Evolutionary conservation across 306 rosid genomes (phyloP), one percentile per base, ranked within the genome.

Genomic region (Biancaea sappan): DNA sequence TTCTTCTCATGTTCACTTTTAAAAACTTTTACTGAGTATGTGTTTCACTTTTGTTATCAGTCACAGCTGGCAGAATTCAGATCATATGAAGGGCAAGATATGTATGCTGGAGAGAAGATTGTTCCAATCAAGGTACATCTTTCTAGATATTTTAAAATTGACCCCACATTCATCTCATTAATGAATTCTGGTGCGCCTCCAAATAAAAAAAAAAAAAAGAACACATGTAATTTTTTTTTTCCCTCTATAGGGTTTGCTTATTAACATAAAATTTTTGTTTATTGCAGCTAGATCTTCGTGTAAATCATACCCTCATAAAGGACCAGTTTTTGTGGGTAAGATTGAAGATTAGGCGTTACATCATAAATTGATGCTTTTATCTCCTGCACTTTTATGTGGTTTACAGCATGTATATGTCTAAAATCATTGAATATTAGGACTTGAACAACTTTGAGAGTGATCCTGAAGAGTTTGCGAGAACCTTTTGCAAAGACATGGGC

Each of bases 311-410:
- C 1, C 85, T 94, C 11, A 84, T 94, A 67, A 92, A 86, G 88
- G 99, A 94, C 86, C 96, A 90, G 52, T 92, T 92, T 84, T 77
- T 94, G 71, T 94, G 99, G 98, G 98, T 94, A 89, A 81, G 88
- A 56, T 87, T 76, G 43, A 52, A 26, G 35, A 16, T 16, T 41
- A 5, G 25, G 13, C 8, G 15, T 75, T 71, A 10, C 26, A n/a
- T 75, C n/a, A n/a, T 75, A 21, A 51, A 41, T 16, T 75, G 1
- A 3, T 46, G 56, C 52, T 69, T 44, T 50, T 61, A 46, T 80
- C 52, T 76, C 70, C 19, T 59, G 56, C 14, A 18, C 51, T 52
- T 77, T 26, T 32, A 38, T 71, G 38, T 77, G 74, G 16, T 19
- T 34, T 10, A 78, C 22, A 10, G 47, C 58, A 5, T 74, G 51